Base-by-base conservation (phyloP, 1,284 basidiomycete genomes). In the Boletus mariae region DNA sequence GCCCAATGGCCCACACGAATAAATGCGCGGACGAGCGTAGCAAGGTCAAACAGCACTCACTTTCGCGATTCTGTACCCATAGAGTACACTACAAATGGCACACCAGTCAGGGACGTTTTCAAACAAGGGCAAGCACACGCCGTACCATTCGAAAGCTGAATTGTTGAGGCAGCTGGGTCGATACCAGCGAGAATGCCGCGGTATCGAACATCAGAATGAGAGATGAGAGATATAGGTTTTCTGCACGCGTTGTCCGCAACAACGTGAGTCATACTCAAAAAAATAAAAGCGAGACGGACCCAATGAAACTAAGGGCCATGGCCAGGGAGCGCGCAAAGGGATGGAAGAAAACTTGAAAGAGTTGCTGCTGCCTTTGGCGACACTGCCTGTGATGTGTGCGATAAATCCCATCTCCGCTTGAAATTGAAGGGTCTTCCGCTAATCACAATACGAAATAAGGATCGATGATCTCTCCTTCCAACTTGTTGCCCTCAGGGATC, bases 171-270 rank as follows among this genome's bases (percentile, higher is more conserved):
- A 52, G 75, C 80, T 32, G 89, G 86, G 72, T 94, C 89, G 66
- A 94, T 92, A 31, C 88, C 87, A 51, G 88, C 87, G 44, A 94
- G 77, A 56, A 91, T 90, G 57, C 91, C 91, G 59, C 90, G 82
- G 74, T 94, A 94, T 52, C 92, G 86, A 60, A 94, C 90, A 80
- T 93, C 91, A 52, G 90, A 92, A 68, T 91, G 89, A 56, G 92
- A 93, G 67, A 92, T 88, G 67, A 94, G 84, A 59, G 89, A 91
- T 60, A 94, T 94, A n/a, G 86, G 80, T 78, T 90, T 90, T 69
- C 88, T 90, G 70, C n/a, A 45, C 37, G 20, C 49, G 53, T 47
- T 53, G 45, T 59, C 47, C 57, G 32, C 15, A 29, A 47, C 43
- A 31, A 12, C 9, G 1, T 28, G 13, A 47, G 9, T 11, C 26